Base-by-base conservation (phyloP, 176 grass and related monocot genomes). In the Phoenix roebelenii region DNA sequence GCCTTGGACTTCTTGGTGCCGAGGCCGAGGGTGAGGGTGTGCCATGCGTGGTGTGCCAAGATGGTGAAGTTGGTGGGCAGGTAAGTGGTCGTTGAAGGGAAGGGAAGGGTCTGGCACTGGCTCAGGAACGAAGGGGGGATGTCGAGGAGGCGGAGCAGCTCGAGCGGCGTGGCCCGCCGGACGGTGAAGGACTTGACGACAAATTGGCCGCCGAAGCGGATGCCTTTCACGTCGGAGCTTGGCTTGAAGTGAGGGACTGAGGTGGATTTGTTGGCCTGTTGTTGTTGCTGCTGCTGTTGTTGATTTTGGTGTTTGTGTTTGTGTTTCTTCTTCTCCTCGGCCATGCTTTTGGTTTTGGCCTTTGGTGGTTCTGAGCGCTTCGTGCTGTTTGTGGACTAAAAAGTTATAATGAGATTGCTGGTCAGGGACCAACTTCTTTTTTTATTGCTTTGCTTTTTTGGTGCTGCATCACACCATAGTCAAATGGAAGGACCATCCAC, bases 41-140 rank as follows among this genome's bases (percentile, higher is more conserved):
- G 92, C 92, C 92, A 97, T 24, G 92, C 92, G 72, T 97, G 86
- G 68, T 97, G 92, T 24, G 92, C 92, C 58, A 97, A 80, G 74
- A 97, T 90, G 62, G 92, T 97, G 87, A 97, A 97, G 74, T 85
- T 91, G 55, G 92, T 97, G 18, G 92, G 92, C 60, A 97, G 72
- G 72, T 87, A 97, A 6, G 81, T 60, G 49, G 84, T 88, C 54
- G 84, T 91, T 19, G 92, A 97, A 51, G 84, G 78, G 78, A 97
- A 97, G 19, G 92, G 92, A n/a, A 97, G 80, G 81, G 65, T 80
- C 68, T 73, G 82, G 73, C 84, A 85, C 82, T 91, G 87, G 74
- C 80, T 80, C 61, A 91, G 72, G 82, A 79, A 91, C 25, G 92
- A 82, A 54, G 92, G 83, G 63, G 84, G 92, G 74, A 97, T 97